Percentiles rank a stretch among this genome's conserved stretches.
Conservation (phyloP, 2,329 filamentous ascomycete species). For the Triangularia setosa region DNA sequence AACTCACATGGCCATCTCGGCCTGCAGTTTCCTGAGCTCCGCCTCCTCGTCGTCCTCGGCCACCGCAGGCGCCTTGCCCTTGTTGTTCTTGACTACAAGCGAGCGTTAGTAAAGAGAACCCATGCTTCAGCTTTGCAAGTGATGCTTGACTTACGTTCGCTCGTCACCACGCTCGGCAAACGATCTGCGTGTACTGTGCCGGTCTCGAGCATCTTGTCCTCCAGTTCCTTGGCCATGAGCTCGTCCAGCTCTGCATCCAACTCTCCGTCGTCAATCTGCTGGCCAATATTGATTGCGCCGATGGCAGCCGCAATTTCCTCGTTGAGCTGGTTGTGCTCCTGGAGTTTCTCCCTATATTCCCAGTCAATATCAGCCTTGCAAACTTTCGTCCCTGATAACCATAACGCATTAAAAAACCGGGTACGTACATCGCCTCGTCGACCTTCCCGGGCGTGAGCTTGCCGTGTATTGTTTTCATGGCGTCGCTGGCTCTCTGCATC, state of each 20-base stretch:
- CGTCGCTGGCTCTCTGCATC: constrained; percentile 85
- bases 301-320: constrained; percentile 90
- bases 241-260: constrained; percentile 80
- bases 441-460: constrained; percentile 92
- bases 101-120: constrained; percentile 21
- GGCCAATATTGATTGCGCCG: constrained; percentile 63
- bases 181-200: constrained; percentile 80
- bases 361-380: constrained; percentile 30
- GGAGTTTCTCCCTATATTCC: constrained; percentile 70
- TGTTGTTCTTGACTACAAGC: constrained; percentile 49
- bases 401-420: no score
- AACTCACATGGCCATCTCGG: constrained; percentile 89
- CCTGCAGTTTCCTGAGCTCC: constrained; percentile 87
- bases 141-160: constrained; percentile 64
- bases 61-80: constrained; percentile 46
- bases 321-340: constrained; percentile 88
- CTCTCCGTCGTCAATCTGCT: constrained; percentile 77
- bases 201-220: constrained; percentile 89
- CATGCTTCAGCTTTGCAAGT: not conserved
- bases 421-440: constrained; percentile 83
- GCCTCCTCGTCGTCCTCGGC: constrained; percentile 95
- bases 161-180: constrained; percentile 70
- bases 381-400: no score
- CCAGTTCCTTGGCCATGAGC: constrained; percentile 87
- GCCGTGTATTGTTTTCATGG: constrained; percentile 91